phyloP scores from a whole-genome alignment of 768 basidiomycete genomes.

The Saitozyma sp. region DNA sequence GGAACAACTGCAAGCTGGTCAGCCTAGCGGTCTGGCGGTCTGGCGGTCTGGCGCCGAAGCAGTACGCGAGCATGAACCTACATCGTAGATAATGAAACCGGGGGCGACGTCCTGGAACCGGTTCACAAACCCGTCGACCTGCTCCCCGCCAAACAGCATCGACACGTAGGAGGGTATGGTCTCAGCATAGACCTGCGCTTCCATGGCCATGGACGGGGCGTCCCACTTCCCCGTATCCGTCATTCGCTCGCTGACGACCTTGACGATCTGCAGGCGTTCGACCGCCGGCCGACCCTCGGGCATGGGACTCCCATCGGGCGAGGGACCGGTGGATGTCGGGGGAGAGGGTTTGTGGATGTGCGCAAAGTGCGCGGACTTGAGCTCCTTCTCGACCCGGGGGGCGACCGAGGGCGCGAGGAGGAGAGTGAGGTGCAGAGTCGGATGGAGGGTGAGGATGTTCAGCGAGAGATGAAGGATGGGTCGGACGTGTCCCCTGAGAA shows the following conservation, averaged over 20 bases:
- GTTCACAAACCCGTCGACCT: slow-evolving; percentile 7
- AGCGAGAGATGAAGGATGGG: slow-evolving; percentile 13
- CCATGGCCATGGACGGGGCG: slow-evolving; percentile 13
- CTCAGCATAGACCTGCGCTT: slow-evolving; percentile 19
- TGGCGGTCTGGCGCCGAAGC: too few relatives aligned
- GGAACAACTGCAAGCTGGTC: slow-evolving; percentile 15
- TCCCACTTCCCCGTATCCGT: background rate
- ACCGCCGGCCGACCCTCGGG: background rate
- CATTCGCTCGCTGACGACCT: background rate
- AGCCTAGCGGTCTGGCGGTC: too few relatives aligned
- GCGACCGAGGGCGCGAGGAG: slow-evolving; percentile 17
- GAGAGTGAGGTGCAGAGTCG: slow-evolving; percentile 18
- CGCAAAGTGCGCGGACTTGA: slow-evolving; percentile 14
- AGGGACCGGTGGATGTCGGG: background rate
- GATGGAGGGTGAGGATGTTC: slow-evolving; percentile 13
- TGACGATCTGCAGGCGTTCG: slow-evolving; percentile 13
- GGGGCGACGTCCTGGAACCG: slow-evolving; percentile 19
- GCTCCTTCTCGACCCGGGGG: slow-evolving; percentile 16
- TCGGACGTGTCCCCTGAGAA: slow-evolving; percentile 19
- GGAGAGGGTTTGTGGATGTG: slow-evolving; percentile 8
- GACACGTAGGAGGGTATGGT: slow-evolving; percentile 14
- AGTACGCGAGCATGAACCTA: slow-evolving; percentile 6
- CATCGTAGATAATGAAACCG: slow-evolving; percentile 26
- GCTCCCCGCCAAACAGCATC: slow-evolving; percentile 1
- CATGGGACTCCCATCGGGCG: background rate